Base-by-base conservation (phyloP, 371 early-diverging fungal species). In the Rhizopus microsporus region DNA sequence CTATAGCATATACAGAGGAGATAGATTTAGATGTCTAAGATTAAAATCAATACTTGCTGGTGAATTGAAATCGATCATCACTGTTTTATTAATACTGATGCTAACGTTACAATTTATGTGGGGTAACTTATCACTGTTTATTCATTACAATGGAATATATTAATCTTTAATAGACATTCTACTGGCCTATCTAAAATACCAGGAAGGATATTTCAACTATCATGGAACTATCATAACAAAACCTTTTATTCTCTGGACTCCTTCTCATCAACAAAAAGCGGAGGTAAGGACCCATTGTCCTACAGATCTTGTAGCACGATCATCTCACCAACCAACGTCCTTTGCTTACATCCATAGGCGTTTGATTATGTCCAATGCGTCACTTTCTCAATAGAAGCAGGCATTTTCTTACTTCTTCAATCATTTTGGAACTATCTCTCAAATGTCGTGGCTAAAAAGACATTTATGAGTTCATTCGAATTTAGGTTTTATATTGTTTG, bases 371-470 rank as follows among this genome's bases (percentile, higher is more conserved):
- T 72, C 30, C 67, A 68, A 32, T 68, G 72, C 35, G 69, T 72
- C 5, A 72, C 72, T 3, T 72, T 72, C 46, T 72, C 72, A 7
- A 45, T 72, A 8, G 65, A 72, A 51, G 59, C 63, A 2, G 67
- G 73, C 33, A 65, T 67, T 3, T 70, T 77, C 33, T 77, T 68
- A 38, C 51, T 77, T 29, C 54, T 77, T 45, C 78, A 77, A 46
- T 70, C 71, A 12, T 77, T 77, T 43, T 77, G 78, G 78, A 72
- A 72, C 49, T 77, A 77, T 47, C 67, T 75, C 2, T 65, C 73
- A 0, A 69, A 72, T 51, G 54, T 71, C 7, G 68, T 75, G 10
- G 75, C 72, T 5, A 65, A 66, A 52, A 60, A 60, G 30, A 68
- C 64, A 31, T 74, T 77, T 23, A 77, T 77, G 72, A 48, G 75